Percentiles rank a stretch among this genome's conserved stretches.
These are phyloP conservation scores for Cryphonectria naterciae DNA, from an alignment of 2,329 filamentous ascomycete species.

Conservation along the genomic window DNA sequence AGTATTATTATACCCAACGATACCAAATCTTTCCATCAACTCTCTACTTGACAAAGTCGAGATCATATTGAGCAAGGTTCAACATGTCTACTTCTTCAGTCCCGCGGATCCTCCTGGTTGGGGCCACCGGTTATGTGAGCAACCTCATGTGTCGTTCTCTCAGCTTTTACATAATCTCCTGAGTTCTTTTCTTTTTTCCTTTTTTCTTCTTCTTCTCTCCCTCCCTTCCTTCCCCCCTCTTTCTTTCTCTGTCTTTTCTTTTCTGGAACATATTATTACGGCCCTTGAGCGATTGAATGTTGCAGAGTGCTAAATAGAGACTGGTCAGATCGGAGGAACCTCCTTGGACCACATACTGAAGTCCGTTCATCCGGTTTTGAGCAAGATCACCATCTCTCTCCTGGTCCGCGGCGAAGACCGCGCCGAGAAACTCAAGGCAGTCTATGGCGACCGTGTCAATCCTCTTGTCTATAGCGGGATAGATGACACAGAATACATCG, in stretches of 20 bases:
- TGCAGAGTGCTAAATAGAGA: background rate
- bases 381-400: slow-evolving; percentile 30
- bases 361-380: slow-evolving; percentile 31
- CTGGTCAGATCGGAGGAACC: slow-evolving; percentile 34
- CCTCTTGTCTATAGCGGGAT: slow-evolving; percentile 34
- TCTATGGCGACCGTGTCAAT: slow-evolving; percentile 30
- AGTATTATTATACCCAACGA: background rate
- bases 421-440: slow-evolving; percentile 4
- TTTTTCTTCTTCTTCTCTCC: no score
- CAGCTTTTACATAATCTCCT: background rate
- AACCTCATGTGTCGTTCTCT: background rate
- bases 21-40: background rate
- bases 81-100: slow-evolving; percentile 3
- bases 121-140: slow-evolving; percentile 35
- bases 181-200: no score
- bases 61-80: background rate
- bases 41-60: background rate
- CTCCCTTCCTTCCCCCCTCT: no score
- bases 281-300: no score
- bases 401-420: slow-evolving; percentile 33
- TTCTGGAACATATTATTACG: no score
- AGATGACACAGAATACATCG: slow-evolving; percentile 33
- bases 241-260: no score
- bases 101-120: slow-evolving; percentile 34
- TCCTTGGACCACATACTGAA: slow-evolving; percentile 33